Percentiles rank a stretch among this genome's conserved stretches.
phyloP scores from a whole-genome alignment of 305 asterid genomes.

The Solanum hybrid region DNA sequence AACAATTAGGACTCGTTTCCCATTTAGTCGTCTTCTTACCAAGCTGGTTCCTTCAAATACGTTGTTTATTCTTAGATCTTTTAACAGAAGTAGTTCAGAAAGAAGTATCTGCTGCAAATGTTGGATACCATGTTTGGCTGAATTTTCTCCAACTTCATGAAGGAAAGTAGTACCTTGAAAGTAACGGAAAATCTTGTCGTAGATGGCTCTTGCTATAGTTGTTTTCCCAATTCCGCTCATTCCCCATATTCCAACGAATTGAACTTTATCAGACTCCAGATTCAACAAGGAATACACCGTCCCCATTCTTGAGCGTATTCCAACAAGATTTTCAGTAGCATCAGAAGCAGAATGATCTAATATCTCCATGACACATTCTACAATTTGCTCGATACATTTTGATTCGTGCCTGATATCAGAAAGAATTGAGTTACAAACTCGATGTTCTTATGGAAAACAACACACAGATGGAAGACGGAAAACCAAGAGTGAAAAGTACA shows the following conservation, averaged over 20 bases:
- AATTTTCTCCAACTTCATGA: slow-evolving; percentile 1
- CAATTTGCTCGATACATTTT: not conserved
- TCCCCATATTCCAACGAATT: not conserved
- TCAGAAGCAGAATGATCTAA: not conserved
- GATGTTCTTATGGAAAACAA: not conserved
- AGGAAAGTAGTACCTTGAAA: slow-evolving; percentile 1
- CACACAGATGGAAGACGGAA: not conserved
- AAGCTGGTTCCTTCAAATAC: not conserved
- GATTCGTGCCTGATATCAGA: not conserved
- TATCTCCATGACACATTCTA: not conserved
- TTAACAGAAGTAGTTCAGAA: not conserved
- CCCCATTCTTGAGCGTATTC: not conserved
- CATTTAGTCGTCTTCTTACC: not conserved
- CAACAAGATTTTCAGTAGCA: not conserved
- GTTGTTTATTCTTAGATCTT: not conserved
- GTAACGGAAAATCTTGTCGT: not conserved
- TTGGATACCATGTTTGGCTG: slow-evolving; percentile 1
- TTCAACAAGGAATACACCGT: not conserved
- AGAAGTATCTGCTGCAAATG: not conserved
- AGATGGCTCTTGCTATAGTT: not conserved
- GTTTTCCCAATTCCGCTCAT: not conserved
- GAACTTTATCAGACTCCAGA: not conserved
- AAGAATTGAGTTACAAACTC: not conserved
- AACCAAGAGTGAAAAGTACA: not conserved
- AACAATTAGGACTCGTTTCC: not conserved